Evolutionary conservation across 768 basidiomycete genomes (phyloP), one percentile per base, ranked within the genome.

Genomic region (Fistulinella prunicolor): DNA sequence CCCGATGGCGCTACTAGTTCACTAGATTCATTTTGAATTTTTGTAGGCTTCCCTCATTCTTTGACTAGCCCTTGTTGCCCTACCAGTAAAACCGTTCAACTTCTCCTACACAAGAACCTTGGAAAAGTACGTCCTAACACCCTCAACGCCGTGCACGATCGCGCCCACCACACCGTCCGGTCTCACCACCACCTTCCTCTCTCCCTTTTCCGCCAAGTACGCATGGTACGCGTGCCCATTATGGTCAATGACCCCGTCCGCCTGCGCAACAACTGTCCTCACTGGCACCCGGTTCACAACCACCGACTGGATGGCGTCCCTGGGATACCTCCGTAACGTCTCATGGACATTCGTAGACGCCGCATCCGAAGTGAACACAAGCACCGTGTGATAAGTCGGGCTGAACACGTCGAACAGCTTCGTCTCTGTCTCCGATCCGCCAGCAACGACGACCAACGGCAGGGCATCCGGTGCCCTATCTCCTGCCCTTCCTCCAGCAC

Each of bases 381-480:
- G 57, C 26, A 63, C 63, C 1, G 63, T 68, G 36, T 68, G 67
- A 17, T 47, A 36, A 9, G 20, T 32, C 3, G 57, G 41, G 19
- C 42, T 38, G 43, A 70, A 65, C 23, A 63, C 13, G 26, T 55
- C 51, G n/a, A 66, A 67, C 34, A 67, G 26, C 20, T 35, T 47
- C 35, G 52, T 55, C 32, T 17, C 30, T 30, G 40, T 38, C 30
- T 14, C 30, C 2, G n/a, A 6, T 7, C 24, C 50, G 46, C 9
- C 55, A 44, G 16, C 13, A 49, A 3, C n/a, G 46, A 42, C 21
- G 2, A 65, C 46, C 17, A 75, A 56, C 10, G 50, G 65, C 0
- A 72, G 62, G 2, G 75, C 73, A 49, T 76, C 73, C 1, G 73
- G 73, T 7, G 75, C 73, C 28, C 75, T 64, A 55, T 78, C 76